Conservation (phyloP, 2,329 filamentous ascomycete genomes). For the Ceratocystis alfenasii region DNA sequence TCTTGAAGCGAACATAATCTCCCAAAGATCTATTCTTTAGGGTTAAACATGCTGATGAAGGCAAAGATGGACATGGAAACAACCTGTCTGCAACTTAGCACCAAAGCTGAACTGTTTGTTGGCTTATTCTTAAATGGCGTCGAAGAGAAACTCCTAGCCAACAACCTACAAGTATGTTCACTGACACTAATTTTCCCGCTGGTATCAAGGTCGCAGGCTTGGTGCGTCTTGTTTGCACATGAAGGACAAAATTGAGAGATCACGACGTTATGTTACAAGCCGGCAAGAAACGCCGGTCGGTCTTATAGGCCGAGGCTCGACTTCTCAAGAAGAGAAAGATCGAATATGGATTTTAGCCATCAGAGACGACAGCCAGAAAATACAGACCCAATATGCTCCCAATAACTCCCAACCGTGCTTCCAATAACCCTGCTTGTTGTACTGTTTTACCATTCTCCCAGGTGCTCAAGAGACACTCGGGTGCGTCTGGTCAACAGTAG, state of each 20-base stretch:
- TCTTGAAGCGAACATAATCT: too few species aligned
- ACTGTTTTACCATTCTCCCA: constrained; percentile 26
- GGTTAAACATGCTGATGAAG: too few species aligned
- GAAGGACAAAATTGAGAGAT: constrained; percentile 21
- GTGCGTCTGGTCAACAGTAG: constrained; percentile 16
- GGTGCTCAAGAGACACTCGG: constrained; percentile 21
- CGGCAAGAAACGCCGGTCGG: constrained; percentile 56
- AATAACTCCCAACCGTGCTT: constrained; percentile 25
- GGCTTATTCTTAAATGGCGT: background rate
- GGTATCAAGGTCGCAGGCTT: background rate
- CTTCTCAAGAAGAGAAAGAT: constrained; percentile 35
- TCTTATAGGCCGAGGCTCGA: constrained; percentile 59
- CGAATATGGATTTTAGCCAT: constrained; percentile 41
- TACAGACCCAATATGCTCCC: constrained; percentile 25
- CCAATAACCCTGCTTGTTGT: constrained; percentile 22
- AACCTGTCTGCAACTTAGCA: too few species aligned
- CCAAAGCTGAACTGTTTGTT: too few species aligned
- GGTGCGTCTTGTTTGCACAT: background rate
- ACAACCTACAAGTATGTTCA: background rate
- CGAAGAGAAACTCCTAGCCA: background rate
- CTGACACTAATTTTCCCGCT: background rate
- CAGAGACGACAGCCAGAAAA: constrained; percentile 33
- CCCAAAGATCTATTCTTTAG: too few species aligned
- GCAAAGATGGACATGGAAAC: too few species aligned
- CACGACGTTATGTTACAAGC: constrained; percentile 35